Evolutionary conservation across 768 basidiomycete species (phyloP).

Genomic region (Suillus americanus): DNA sequence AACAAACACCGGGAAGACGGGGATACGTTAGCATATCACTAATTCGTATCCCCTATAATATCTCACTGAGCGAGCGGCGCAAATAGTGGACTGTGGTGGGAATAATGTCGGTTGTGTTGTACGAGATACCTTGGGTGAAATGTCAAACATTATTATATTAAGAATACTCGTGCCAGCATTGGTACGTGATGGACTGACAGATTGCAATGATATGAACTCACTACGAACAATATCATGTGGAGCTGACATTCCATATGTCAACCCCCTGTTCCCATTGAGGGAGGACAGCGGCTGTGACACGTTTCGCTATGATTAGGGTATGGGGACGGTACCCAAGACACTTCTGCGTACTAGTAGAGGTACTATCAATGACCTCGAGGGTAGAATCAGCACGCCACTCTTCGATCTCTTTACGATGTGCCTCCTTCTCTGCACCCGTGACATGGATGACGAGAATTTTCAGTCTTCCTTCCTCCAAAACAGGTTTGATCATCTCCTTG

Average conservation of each 20-base stretch:
- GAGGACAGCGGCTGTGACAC: neutral
- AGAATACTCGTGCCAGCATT: neutral
- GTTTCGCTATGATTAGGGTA: neutral
- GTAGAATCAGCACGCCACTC: constrained; percentile 5
- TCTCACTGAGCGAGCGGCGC: neutral
- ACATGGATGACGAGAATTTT: constrained; percentile 15
- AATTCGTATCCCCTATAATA: neutral
- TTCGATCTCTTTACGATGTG: constrained; percentile 10
- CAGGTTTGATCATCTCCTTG: constrained; percentile 6
- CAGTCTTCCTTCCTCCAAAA: constrained; percentile 9
- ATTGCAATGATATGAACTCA: neutral
- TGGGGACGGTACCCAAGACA: neutral
- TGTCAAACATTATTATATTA: neutral
- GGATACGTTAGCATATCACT: neutral
- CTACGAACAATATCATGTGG: neutral
- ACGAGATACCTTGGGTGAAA: neutral
- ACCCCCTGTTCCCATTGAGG: neutral
- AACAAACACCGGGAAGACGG: neutral
- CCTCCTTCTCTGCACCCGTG: constrained; percentile 5
- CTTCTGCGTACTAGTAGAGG: neutral
- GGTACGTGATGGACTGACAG: neutral
- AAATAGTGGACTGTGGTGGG: neutral
- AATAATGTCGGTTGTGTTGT: neutral
- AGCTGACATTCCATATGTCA: neutral
- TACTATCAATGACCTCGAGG: neutral